Evolutionary conservation across 257 asterid species (phyloP).

Genomic region (Salvia hispanica): DNA sequence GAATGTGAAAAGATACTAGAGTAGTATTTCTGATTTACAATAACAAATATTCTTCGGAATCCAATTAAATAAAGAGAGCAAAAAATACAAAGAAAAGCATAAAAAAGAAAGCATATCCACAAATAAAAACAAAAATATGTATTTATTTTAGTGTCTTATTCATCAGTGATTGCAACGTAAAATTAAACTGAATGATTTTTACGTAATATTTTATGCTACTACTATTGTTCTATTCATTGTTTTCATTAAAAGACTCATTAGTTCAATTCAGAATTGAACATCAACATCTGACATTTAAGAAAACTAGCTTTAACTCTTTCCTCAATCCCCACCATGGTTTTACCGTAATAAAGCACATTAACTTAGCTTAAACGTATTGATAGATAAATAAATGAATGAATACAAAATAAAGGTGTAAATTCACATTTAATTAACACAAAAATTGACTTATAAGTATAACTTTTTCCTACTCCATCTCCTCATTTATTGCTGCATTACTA

Average conservation of each 20-base stretch:
- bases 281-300: too few relatives aligned
- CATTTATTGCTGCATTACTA: background rate
- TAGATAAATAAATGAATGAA: background rate
- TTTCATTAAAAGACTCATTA: too few relatives aligned
- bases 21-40: too few relatives aligned
- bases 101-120: too few relatives aligned
- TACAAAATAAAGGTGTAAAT: background rate
- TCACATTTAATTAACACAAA: background rate
- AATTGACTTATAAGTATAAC: background rate
- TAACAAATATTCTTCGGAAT: too few relatives aligned
- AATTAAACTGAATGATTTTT: background rate
- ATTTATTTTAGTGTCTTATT: background rate
- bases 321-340: background rate
- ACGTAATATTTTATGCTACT: background rate
- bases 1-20: too few relatives aligned
- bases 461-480: too few relatives aligned
- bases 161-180: background rate
- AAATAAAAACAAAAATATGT: background rate
- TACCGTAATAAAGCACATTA: background rate
- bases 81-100: too few relatives aligned
- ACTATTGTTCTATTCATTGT: background rate
- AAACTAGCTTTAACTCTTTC: too few relatives aligned
- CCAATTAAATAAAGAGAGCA: too few relatives aligned
- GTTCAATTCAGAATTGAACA: too few relatives aligned
- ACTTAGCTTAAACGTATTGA: background rate